Evolutionary conservation across 1,139 yeast species (phyloP), one percentile per base, ranked within the genome.

Genomic region (Magnusiomyces ingens): DNA sequence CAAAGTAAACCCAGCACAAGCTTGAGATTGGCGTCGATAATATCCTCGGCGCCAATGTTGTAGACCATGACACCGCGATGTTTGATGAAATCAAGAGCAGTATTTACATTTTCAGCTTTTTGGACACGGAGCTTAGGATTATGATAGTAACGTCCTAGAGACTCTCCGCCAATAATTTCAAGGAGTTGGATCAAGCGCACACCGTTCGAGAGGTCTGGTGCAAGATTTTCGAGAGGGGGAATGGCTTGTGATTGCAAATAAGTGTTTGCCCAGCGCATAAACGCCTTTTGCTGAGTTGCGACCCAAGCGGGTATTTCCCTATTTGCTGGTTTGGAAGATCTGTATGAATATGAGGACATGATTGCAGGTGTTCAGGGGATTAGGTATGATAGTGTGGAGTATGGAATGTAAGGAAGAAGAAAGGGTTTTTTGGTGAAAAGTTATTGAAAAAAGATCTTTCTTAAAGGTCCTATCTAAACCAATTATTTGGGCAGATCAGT

Each of bases 31-130:
- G 86, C 85, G 50, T 82, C 87, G 22, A 78, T 75, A 21, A 84
- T 76, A 65, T 82, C 85, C 52, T 82, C 86, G n/a, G 88, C 81
- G 26, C 85, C 83, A 49, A 84, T 80, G 60, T 79, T 78, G 60
- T 77, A 73, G 38, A 80, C 71, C 57, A 79, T 80, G 45, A 84
- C 71, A 21, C 80, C 75, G 36, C 79, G 73, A 46, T 78, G 74
- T 54, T 77, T 74, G 55, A 82, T 71, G 62, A 77, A 82, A 54
- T 79, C 78, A 53, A 84, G 71, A 13, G 81, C 77, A 53, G 76
- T 79, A 58, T 77, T 76, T 51, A 83, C 70, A 64, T 84, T 84
- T 61, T 84, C 90, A 45, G 81, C 70, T 62, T 78, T 80, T 62
- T 84, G 90, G 42, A 84, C 71, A 52, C 77, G 74, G 55, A 80